Conservation (phyloP, 257 asterid genomes). For the Nicotiana tabacum region DNA sequence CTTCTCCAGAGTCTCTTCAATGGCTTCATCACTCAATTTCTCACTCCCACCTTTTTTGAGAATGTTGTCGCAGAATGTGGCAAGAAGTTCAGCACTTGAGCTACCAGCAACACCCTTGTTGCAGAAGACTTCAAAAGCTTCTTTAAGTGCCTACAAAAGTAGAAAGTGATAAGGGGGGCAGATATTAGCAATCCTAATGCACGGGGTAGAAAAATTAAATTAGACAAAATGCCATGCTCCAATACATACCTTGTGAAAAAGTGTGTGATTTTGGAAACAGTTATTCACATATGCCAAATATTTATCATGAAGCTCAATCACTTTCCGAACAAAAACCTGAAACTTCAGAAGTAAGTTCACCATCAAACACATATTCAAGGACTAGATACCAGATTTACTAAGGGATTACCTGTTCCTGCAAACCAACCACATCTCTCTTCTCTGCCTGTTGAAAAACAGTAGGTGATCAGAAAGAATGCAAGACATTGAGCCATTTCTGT, state of each 20-base stretch:
- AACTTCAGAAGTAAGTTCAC: conserved; percentile 17
- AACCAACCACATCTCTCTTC: conserved; percentile 78
- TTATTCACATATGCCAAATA: conserved; percentile 83
- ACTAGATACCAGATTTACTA: not conserved
- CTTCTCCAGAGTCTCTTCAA: conserved; percentile 97
- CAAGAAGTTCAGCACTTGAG: conserved; percentile 96
- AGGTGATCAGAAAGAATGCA: conserved; percentile 13
- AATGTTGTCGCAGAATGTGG: conserved; percentile 96
- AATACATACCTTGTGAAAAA: conserved; percentile 89
- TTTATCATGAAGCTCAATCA: conserved; percentile 94
- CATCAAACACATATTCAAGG: conserved; percentile 4
- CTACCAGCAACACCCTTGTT: conserved; percentile 99
- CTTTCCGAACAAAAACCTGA: conserved; percentile 92
- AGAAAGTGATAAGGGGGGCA: conserved; percentile 4
- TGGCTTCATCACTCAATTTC: conserved; percentile 95
- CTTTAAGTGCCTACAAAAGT: conserved; percentile 75
- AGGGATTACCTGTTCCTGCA: conserved; percentile 82
- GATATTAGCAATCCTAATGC: not conserved
- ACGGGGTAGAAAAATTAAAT: not conserved
- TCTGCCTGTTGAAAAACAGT: conserved; percentile 64
- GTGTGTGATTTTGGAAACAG: conserved; percentile 87
- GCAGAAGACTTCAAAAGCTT: conserved; percentile 97
- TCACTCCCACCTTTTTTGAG: conserved; percentile 98
- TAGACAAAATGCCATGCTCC: conserved; percentile 6
- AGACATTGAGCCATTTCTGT: not conserved